These are phyloP conservation scores for Sphagnum fallax DNA, from an alignment of 228 moss, liverwort and hornwort genomes.

Conservation along the genomic window DNA sequence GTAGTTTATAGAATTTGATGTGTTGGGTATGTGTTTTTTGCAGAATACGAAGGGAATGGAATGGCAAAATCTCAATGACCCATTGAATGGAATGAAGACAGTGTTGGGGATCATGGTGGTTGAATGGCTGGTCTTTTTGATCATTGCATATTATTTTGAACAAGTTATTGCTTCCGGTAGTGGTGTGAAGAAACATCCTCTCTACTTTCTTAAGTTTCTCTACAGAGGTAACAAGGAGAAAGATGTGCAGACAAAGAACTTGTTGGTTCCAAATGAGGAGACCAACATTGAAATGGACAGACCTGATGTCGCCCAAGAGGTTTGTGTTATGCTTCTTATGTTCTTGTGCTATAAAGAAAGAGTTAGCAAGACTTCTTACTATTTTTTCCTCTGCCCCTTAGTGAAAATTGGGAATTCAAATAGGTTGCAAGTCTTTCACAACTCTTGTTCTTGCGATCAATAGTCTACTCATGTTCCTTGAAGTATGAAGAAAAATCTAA, in stretches of 20 bases:
- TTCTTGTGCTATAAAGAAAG: neutral
- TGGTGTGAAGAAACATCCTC: conserved; percentile 86
- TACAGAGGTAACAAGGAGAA: conserved; percentile 16
- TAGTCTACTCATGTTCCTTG: no score
- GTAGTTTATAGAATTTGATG: no score
- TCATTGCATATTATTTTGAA: conserved; percentile 66
- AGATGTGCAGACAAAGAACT: conserved; percentile 3
- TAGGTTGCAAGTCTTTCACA: no score
- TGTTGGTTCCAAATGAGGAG: no score
- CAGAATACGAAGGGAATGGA: conserved; percentile 59
- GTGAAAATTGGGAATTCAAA: no score
- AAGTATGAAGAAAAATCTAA: no score
- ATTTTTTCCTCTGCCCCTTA: no score
- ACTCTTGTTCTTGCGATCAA: no score
- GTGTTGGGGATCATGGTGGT: conserved; percentile 45
- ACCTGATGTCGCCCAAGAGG: conserved; percentile 76
- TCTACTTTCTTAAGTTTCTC: conserved; percentile 50
- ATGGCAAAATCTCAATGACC: conserved; percentile 55
- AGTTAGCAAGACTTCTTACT: no score
- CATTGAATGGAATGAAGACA: conserved; percentile 41
- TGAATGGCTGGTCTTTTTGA: conserved; percentile 60
- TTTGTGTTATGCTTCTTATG: conserved; percentile 6
- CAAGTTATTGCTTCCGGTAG: conserved; percentile 72
- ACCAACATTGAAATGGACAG: conserved; percentile 25
- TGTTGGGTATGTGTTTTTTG: neutral